Evolutionary conservation across 192 early-diverging fungal genomes (phyloP).

Genomic region (Linnemannia hyalina): DNA sequence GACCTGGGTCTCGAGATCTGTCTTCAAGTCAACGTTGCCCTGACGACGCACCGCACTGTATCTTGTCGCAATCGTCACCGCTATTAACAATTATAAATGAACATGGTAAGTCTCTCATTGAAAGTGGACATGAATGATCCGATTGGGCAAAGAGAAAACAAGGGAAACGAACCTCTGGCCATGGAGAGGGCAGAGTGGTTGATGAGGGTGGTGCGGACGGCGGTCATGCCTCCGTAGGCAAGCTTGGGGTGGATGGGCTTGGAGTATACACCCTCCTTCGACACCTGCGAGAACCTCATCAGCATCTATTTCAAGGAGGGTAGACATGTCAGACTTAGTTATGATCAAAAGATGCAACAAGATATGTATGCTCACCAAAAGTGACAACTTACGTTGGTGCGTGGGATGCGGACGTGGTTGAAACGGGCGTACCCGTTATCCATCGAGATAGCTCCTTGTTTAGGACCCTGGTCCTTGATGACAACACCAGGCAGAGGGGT

Average conservation of each 20-base stretch:
- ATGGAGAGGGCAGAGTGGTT: constrained; percentile 67
- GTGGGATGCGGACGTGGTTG: constrained; percentile 83
- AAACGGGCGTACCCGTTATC: constrained; percentile 92
- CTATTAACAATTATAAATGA: constrained; percentile 35
- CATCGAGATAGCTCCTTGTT: constrained; percentile 86
- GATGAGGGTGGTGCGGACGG: constrained; percentile 78
- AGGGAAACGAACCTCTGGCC: constrained; percentile 66
- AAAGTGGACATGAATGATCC: too few species aligned
- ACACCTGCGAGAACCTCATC: constrained; percentile 88
- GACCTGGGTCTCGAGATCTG: constrained; percentile 47
- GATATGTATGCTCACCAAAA: neutral
- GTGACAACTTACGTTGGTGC: constrained; percentile 69
- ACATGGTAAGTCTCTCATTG: too few species aligned
- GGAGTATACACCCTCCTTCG: constrained; percentile 74
- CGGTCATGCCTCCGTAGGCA: constrained; percentile 81
- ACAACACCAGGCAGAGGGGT: constrained; percentile 79
- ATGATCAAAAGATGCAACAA: neutral
- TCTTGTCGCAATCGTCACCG: constrained; percentile 77
- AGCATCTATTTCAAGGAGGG: constrained; percentile 75
- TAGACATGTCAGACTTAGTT: neutral
- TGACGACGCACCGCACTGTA: constrained; percentile 79
- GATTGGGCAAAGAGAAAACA: too few species aligned
- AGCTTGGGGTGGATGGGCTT: constrained; percentile 83
- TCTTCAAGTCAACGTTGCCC: constrained; percentile 56
- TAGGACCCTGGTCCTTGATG: constrained; percentile 88